Evolutionary conservation across 306 rosid species (phyloP), one percentile per base, ranked within the genome.

Genomic region (Luffa acutangula): DNA sequence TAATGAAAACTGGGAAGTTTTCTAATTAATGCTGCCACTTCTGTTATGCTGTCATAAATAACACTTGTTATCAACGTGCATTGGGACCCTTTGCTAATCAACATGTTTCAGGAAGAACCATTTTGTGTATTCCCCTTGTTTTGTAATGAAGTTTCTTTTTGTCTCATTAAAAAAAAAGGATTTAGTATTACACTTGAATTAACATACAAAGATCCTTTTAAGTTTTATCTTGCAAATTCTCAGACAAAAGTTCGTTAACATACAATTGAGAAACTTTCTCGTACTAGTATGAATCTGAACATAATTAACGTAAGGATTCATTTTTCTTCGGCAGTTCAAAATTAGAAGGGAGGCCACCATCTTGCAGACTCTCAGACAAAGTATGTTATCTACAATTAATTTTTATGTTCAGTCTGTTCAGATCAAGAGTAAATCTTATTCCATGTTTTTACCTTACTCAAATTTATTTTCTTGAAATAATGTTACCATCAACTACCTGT

Each of bases 311-410:
- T 60, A 57, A 56, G 10, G 51, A 46, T 18, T 56, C 58, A 51
- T 56, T 65, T 82, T 78, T 79, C 36, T 71, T 78, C 85, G 79
- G 85, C 91, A 96, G 99, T 89, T 88, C 93, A 82, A 90, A 91
- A 83, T 97, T 96, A 71, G 98, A 96, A 91, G 99, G 96, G 57
- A 90, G 99, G 84, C 79, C 94, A 34, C 39, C 82, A 66, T 80
- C 89, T 76, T 96, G 98, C 90, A 88, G 99, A 89, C 92, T 95
- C 74, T 87, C 99, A 54, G 99, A 95, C 90, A 95, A 87, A 88
- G 99, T 95, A 91, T 83, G 97, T 81, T 34, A 21, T 77, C 77
- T 51, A 70, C 45, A 56, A 76, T 12, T 73, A 58, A 43, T 52
- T 75, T 75, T 37, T 45, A n/a, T 45, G 53, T 78, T 71, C 77